Evolutionary conservation across 306 rosid species (phyloP), one percentile per base, ranked within the genome.

Genomic region (Trifolium repens): DNA sequence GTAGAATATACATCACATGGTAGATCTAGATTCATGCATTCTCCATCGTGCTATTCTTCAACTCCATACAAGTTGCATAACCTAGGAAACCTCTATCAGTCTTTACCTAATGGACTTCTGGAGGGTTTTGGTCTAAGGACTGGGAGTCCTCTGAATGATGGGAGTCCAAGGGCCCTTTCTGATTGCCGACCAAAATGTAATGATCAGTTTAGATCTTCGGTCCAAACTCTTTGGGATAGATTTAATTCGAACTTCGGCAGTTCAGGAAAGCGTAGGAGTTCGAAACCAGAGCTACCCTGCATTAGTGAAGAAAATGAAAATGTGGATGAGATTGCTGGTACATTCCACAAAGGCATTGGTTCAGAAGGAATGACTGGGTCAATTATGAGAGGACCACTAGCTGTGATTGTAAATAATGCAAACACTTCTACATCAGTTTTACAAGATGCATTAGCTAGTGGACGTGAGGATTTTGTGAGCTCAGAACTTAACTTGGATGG

Each of bases 271-370:
- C 82, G 82, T 12, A 78, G 66, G 77, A 89, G 87, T 88, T 83
- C 79, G 75, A 89, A 77, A 71, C 76, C 75, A 30, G 99, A 96
- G 76, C 99, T 96, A 79, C 97, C 98, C 34, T 87, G 94, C 87
- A 92, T 96, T 61, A 75, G 46, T 44, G 99, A 96, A 85, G 99
- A 90, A 84, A 87, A 85, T 71, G 99, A 96, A 86, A 89, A 83
- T 69, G 54, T 76, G 27, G 97, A 89, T 47, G 99, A 89, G 76
- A 73, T 82, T 34, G 86, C 85, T 57, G 85, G 86, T 57, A 78
- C 83, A 37, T 80, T 78, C 78, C 82, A 69, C 15, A 81, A 55
- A 35, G 88, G 75, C 74, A 74, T 76, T 74, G 82, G 58, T 66
- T 76, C 83, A 9, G 83, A 77, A 53, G 71, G 63, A 66, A 57